A percentile compares a stretch with the other conserved stretches of the same genome.
phyloP scores from a whole-genome alignment of 208 protist genomes.

The Tritrichomonas foetus region DNA sequence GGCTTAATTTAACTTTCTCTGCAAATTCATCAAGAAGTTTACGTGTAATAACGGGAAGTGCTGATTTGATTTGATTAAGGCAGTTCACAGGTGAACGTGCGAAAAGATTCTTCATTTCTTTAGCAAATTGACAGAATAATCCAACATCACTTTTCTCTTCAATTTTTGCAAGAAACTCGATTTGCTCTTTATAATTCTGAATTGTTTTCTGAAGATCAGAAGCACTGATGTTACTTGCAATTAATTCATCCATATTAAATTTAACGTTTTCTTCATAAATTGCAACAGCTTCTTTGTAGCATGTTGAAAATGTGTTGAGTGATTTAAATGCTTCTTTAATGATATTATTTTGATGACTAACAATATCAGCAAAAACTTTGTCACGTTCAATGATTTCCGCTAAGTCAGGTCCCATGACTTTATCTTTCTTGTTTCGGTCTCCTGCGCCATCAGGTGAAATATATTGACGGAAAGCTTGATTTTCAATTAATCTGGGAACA shows the following conservation, averaged over 20 bases:
- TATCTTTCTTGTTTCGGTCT: background rate
- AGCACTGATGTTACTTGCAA: background rate
- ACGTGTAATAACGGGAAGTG: background rate
- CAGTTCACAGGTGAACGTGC: background rate
- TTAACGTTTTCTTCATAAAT: slow-evolving; percentile 26
- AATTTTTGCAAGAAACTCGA: background rate
- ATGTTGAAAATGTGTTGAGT: background rate
- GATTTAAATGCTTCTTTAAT: background rate
- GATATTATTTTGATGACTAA: background rate
- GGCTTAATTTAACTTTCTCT: background rate
- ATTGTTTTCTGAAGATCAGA: background rate
- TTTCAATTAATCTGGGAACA: background rate
- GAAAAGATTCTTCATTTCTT: background rate
- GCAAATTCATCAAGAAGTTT: background rate
- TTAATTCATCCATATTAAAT: background rate
- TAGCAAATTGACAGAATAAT: background rate
- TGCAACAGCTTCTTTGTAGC: background rate
- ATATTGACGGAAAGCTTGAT: slow-evolving; percentile 3
- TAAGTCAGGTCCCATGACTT: background rate
- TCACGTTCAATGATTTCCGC: background rate
- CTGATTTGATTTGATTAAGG: background rate
- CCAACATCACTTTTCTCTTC: slow-evolving; percentile 10
- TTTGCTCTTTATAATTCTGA: slow-evolving; percentile 5
- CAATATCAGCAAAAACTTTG: background rate
- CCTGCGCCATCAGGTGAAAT: background rate